Evolutionary conservation across 2,329 filamentous ascomycete species (phyloP), one percentile per base, ranked within the genome.

Genomic region (Calonectria ilicicola): DNA sequence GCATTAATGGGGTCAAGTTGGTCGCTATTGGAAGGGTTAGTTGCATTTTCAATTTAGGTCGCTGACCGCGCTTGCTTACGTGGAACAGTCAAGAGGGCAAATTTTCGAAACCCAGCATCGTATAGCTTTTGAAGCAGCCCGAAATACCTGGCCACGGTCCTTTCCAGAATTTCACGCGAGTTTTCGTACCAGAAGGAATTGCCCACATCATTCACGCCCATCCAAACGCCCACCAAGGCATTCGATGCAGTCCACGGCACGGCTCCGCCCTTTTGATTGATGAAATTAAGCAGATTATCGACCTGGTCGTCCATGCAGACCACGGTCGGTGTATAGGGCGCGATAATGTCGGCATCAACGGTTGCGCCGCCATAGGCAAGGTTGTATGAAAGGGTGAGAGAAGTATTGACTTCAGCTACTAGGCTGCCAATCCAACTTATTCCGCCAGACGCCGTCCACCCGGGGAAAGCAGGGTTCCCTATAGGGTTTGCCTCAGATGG

Each of bases 21-120:
- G 85, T 86, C 2, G 86, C 85, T 86, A 14, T 0, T 5, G 1
- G 2, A 3, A 5, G 1, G 2, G 1, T 74, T 5, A 77, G 72
- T 15, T 3, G 19, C 1, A 7, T 8, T 0, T 2, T 15, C 6
- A 12, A 2, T 8, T 21, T 0, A 15, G 2, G 0, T 17, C 12
- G 3, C 8, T 23, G 12, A 7, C 4, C 2, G 7, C 4, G 1
- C 5, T 23, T 2, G 68, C 80, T 73, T 67, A 81, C 80, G 89
- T 2, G 91, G 91, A 0, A 92, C 90, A 65, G 87, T 91, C 35
- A 93, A 73, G 66, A 93, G 86, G 2, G 88, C 84, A 72, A 93
- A 93, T 68, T 91, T 91, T 6, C 91, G 83, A 2, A 87, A 87
- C 0, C 91, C 91, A 2, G 85, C 83, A 2, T 82, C 79, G 73